Evolutionary conservation across 1,139 yeast genomes (phyloP).

Genomic region (Pichia sp.): DNA sequence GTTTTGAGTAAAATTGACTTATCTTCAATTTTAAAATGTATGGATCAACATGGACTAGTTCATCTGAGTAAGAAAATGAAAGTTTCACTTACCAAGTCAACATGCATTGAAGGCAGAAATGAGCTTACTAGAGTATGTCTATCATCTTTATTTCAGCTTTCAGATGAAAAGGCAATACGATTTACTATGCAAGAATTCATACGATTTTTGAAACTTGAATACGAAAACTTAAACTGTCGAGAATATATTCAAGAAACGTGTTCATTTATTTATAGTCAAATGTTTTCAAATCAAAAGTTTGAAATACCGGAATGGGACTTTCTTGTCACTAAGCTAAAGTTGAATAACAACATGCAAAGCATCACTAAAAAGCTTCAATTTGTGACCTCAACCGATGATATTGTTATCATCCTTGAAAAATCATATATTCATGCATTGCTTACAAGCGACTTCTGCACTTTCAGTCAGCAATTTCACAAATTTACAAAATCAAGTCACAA

Average conservation of each 20-base stretch:
- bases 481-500: constrained; percentile 9
- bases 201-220: constrained; percentile 16
- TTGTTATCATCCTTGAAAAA: constrained; percentile 17
- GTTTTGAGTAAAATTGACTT: too few relatives aligned
- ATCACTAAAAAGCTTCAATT: constrained; percentile 22
- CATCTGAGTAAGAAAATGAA: too few relatives aligned
- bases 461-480: constrained; percentile 12
- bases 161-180: constrained; percentile 1
- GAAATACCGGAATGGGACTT: constrained; percentile 16
- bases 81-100: too few relatives aligned
- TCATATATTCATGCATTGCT: constrained; percentile 17
- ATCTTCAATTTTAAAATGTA: too few relatives aligned
- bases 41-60: too few relatives aligned
- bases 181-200: constrained; percentile 14
- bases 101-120: too few relatives aligned
- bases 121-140: constrained; percentile 8
- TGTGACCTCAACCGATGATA: constrained; percentile 18
- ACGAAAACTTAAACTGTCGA: constrained; percentile 13
- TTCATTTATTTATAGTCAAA: constrained; percentile 20
- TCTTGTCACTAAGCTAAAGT: constrained; percentile 9
- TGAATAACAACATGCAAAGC: constrained; percentile 13
- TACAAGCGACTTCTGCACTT: constrained; percentile 9
- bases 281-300: constrained; percentile 10
- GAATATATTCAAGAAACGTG: constrained; percentile 17
- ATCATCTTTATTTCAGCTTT: constrained; percentile 2